Evolutionary conservation across 148 eudicot species (phyloP).

Genomic region (Fagopyrum esculentum): DNA sequence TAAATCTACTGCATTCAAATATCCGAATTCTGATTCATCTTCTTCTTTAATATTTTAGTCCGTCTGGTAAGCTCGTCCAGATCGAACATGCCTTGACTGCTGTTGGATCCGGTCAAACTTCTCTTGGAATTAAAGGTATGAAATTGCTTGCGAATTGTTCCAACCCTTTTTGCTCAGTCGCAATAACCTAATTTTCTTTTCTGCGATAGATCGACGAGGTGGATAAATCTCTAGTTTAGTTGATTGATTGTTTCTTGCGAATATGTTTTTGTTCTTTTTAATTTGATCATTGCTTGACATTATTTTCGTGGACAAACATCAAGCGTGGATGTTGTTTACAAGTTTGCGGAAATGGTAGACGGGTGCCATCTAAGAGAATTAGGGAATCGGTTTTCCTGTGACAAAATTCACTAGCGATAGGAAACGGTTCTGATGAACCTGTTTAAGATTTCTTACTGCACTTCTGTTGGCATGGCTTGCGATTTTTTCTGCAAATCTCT

Average conservation of each 20-base stretch:
- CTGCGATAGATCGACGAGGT: background rate
- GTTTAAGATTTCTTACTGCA: background rate
- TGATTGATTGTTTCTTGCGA: background rate
- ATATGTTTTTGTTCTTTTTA: background rate
- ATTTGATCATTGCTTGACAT: background rate
- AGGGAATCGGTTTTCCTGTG: background rate
- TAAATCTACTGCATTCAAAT: too few relatives aligned
- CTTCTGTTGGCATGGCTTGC: background rate
- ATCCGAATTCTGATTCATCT: background rate
- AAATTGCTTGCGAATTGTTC: background rate
- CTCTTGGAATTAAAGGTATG: conserved; percentile 90
- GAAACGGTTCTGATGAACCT: background rate
- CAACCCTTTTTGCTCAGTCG: background rate
- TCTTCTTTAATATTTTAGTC: conserved; percentile 28
- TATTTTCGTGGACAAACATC: background rate
- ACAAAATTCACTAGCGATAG: background rate
- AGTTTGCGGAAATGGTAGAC: background rate
- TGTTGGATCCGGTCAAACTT: conserved; percentile 95
- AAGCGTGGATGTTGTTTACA: background rate
- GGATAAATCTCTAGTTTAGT: background rate
- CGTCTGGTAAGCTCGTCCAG: conserved; percentile 96
- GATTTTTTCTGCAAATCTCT: background rate
- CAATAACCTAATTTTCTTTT: background rate
- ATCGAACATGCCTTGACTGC: conserved; percentile 96
- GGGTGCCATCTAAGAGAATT: background rate